Base-by-base conservation (phyloP, 73 alveolate genomes). In the Diophrys appendiculata region DNA sequence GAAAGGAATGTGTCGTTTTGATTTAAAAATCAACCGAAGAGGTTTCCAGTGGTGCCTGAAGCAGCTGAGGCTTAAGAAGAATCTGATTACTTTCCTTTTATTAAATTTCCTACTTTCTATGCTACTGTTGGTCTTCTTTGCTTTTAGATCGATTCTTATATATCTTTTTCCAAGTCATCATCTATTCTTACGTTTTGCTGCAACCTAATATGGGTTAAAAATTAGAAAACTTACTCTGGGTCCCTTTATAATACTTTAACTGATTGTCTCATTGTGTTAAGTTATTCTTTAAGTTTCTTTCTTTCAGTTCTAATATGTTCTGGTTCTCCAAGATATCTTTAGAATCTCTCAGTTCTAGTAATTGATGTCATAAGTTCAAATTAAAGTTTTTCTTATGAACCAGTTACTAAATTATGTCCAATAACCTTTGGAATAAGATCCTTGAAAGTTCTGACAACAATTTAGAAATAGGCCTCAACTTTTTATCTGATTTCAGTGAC, bases 331-430 rank as follows among this genome's bases (percentile, higher is more conserved):
- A 85, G 35, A 18, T 32, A 53, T 68, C 35, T 70, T 2, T 73
- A 72, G 5, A 85, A 31, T 2, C 54, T 25, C 30, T 78, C 83
- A 34, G 56, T 78, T 53, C 70, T 78, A 72, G 77, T 85, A 26
- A 85, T 65, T 35, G 72, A 25, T 8, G 72, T 75, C 54, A 73
- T 73, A 2, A 81, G 84, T 34, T 72, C 90, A 33, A 65, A 81
- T 73, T 81, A 80, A 22, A 81, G 73, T 73, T 72, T 81, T 29
- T 81, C 96, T 74, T 92, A 80, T n/a, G n/a, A n/a, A n/a, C 91
- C 93, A 82, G 95, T 94, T 25, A 97, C 99, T 68, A 97, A 87
- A 92, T 88, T 92, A 92, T 83, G 93, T 28, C 99, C 99, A 60
- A 97, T 96, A 25, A 95, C 83, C 87, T 97, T 97, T 32, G 99